A percentile compares a stretch with the other conserved stretches of the same genome.
These are phyloP conservation scores for Solanum pinnatisectum DNA, from an alignment of 257 asterid species.

Conservation along the genomic window DNA sequence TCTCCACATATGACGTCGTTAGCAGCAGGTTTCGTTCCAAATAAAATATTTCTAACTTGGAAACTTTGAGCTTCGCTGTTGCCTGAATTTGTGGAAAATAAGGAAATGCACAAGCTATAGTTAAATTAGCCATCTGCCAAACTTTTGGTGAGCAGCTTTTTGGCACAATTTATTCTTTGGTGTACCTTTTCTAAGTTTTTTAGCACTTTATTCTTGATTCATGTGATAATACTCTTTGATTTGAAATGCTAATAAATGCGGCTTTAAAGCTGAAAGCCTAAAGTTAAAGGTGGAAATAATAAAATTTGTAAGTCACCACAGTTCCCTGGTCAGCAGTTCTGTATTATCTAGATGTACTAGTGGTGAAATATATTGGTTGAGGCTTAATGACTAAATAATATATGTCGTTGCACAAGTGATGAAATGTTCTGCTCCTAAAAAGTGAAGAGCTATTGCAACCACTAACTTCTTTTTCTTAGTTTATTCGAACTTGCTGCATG, in stretches of 20 bases:
- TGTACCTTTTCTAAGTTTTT: background rate
- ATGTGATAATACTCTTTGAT: background rate
- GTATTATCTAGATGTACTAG: background rate
- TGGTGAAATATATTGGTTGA: background rate
- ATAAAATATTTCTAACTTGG: constrained; percentile 1
- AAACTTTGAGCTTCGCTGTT: background rate
- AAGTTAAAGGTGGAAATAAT: background rate
- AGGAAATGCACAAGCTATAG: background rate
- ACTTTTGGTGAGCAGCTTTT: background rate
- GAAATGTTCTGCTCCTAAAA: background rate
- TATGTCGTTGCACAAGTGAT: background rate
- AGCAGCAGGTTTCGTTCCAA: constrained; percentile 32
- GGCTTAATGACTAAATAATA: background rate
- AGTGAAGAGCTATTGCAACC: background rate
- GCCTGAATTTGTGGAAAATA: constrained; percentile 1
- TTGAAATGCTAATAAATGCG: background rate
- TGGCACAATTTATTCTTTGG: background rate
- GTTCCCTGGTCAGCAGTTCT: background rate
- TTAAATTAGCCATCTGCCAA: background rate
- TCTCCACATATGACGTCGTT: constrained; percentile 63
- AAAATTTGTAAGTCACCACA: background rate
- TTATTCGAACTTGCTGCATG: background rate
- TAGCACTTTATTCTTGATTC: background rate
- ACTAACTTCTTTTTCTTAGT: background rate
- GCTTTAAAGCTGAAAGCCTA: background rate